Evolutionary conservation across 164 flowering plant genomes (phyloP), one percentile per base, ranked within the genome.

Genomic region (Annona squamosa): DNA sequence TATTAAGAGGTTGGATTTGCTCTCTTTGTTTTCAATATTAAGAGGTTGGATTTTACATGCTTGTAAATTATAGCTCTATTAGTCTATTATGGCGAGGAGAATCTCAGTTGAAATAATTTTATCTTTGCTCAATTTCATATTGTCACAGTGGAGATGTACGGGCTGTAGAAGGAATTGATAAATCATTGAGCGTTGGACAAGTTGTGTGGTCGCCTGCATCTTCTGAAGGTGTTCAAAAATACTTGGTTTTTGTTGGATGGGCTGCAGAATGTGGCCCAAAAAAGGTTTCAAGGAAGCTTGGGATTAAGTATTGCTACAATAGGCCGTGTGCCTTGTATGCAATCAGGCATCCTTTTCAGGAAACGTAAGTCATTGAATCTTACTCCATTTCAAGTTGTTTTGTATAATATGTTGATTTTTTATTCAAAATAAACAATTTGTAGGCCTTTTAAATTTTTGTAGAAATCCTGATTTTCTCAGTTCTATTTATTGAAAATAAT

Each of bases 201-300:
- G 99, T 92, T 80, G 84, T 93, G 42, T 96, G 99, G 99, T 89
- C 92, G 70, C 99, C 99, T 74, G 41, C 46, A 13, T 71, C 85
- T 47, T 62, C 71, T 44, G 72, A 82, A 65, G 83, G 81, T 42
- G 63, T 47, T 10, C 48, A 82, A 72, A 87, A 87, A 47, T 84
- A 88, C 80, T 84, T 96, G 79, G 86, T 93, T 73, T 96, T 93
- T 84, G 97, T 89, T 73, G 99, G 97, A 73, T 96, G 99, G 99
- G 78, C 91, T 72, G 79, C 87, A 48, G 77, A 81, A 9, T 70
- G 63, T 73, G 82, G 75, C 13, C 71, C 80, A n/a, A 70, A 63
- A 59, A 62, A 71, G 46, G 67, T 48, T 64, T 62, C 81, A 47
- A 87, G 98, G 82, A 96, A 93, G 83, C 91, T 96, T 76, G 99